Percentiles rank a stretch among this genome's conserved stretches.
Evolutionary conservation across 345 rosid genomes (phyloP).

Genomic region (Capsella bursapastoris): DNA sequence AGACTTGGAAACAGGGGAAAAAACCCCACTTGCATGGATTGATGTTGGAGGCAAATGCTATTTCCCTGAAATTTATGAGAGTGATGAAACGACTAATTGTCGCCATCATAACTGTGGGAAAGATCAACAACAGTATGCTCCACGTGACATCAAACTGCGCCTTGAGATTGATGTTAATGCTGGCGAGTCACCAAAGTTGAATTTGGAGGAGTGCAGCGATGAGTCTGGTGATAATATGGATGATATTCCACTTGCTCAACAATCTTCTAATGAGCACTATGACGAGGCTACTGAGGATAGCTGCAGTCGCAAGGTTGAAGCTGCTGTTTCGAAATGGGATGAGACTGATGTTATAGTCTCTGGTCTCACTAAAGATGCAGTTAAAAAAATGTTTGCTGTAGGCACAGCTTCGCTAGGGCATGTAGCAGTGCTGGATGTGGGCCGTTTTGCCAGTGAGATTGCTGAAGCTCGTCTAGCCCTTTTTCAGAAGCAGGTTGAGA

Average conservation of each 20-base stretch:
- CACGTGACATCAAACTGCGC: conserved; percentile 76
- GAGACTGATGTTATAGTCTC: conserved; percentile 45
- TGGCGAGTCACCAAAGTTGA: conserved; percentile 50
- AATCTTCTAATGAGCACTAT: conserved; percentile 13
- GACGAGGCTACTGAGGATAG: conserved; percentile 53
- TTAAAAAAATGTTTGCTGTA: conserved; percentile 55
- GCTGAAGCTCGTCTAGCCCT: conserved; percentile 62
- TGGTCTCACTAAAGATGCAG: conserved; percentile 52
- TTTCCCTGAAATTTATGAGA: conserved; percentile 74
- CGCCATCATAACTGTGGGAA: conserved; percentile 49
- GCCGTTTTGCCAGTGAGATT: conserved; percentile 51
- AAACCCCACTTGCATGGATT: conserved; percentile 90
- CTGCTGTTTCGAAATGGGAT: conserved; percentile 48
- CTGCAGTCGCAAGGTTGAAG: conserved; percentile 43
- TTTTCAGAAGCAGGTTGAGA: conserved; percentile 79
- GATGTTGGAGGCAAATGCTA: conserved; percentile 77
- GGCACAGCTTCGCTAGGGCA: conserved; percentile 55
- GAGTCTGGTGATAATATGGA: conserved; percentile 60
- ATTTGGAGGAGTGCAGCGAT: conserved; percentile 71
- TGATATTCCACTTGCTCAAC: conserved; percentile 40
- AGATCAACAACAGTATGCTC: conserved; percentile 43
- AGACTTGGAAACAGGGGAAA: conserved; percentile 67
- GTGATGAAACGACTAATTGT: conserved; percentile 46
- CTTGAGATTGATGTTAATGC: conserved; percentile 82
- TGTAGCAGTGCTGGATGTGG: conserved; percentile 55